Evolutionary conservation across 2,329 filamentous ascomycete species (phyloP), one percentile per base, ranked within the genome.

Genomic region (Exophiala lecanii-corni): DNA sequence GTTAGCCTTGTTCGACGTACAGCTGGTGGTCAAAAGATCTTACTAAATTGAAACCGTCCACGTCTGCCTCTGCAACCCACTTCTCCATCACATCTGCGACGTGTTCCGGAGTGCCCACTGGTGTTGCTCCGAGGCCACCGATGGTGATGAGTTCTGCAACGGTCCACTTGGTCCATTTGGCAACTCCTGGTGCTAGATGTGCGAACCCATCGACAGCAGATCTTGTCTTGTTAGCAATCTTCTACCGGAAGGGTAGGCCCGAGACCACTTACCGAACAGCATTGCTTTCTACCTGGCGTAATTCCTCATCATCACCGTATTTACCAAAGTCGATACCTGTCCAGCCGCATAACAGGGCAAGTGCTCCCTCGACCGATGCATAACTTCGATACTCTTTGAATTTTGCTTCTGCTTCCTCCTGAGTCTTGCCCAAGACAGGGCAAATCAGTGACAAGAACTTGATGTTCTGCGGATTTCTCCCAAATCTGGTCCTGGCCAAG

Each of bases 51-150:
- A 88, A 88, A 0, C 83, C 82, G 57, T 87, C 83, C 1, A 86
- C 75, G 53, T 84, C 83, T 0, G 79, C 81, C 57, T 85, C 81
- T 5, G 67, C 57, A 0, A 85, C 68, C 82, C 82, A 87, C 0
- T 67, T 62, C 61, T 86, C 79, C 41, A 87, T 69, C 28, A 74
- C 71, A 56, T 87, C 81, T 0, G 79, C 82, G 1, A 86, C 80
- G 52, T 78, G 75, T n/a, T 71, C 61, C 0, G 82, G 67, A 0
- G 80, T 84, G 0, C 83, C 83, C 0, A 86, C 78, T 2, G 80
- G 61, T 0, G 79, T 72, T 0, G 81, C 76, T 0, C 82, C 81
- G 13, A 84, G 73, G 1, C 83, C 83, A 3, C 83, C 83, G 9
- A 86, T 72, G 30, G 75, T 67, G 31, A 43, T 40, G 17, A 34